Conservation (phyloP, 2,329 filamentous ascomycete species). For the Colletotrichum cuscutae region DNA sequence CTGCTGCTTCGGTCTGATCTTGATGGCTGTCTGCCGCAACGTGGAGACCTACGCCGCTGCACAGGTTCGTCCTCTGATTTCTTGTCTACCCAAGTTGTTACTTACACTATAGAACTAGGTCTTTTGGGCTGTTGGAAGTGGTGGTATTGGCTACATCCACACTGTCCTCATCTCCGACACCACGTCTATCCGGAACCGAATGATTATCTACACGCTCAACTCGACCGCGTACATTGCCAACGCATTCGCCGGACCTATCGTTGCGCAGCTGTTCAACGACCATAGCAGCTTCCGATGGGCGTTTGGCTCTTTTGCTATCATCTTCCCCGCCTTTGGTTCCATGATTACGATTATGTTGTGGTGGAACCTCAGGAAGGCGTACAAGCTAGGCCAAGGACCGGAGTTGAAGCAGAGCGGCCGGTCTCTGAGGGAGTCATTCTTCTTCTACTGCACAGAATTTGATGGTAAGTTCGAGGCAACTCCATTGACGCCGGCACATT, state of each 20-base stretch:
- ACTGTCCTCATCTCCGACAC: constrained; percentile 46
- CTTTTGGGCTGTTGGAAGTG: constrained; percentile 65
- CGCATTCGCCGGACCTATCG: constrained; percentile 43
- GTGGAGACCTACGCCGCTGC: constrained; percentile 55
- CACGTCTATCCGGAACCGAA: constrained; percentile 43
- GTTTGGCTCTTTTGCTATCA: constrained; percentile 69
- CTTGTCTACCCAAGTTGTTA: not conserved
- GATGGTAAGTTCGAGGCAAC: constrained; percentile 38
- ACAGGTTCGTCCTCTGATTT: constrained; percentile 38
- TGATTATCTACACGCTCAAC: constrained; percentile 44
- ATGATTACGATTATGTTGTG: constrained; percentile 31
- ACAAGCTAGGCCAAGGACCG: constrained; percentile 34
- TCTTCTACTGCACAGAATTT: constrained; percentile 38
- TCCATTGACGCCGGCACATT: accelerated
- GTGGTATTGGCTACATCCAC: constrained; percentile 42
- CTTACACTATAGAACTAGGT: constrained; percentile 43
- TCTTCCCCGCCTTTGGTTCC: constrained; percentile 52
- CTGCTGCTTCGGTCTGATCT: constrained; percentile 50
- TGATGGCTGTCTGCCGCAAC: constrained; percentile 66
- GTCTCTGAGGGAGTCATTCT: constrained; percentile 16
- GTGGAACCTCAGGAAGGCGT: constrained; percentile 34
- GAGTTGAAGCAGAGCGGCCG: constrained; percentile 39
- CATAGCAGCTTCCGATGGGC: constrained; percentile 43
- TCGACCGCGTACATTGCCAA: constrained; percentile 50
- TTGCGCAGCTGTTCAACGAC: constrained; percentile 39